Conservation (phyloP, 495 filamentous ascomycete genomes). For the Arthonia radiata region DNA sequence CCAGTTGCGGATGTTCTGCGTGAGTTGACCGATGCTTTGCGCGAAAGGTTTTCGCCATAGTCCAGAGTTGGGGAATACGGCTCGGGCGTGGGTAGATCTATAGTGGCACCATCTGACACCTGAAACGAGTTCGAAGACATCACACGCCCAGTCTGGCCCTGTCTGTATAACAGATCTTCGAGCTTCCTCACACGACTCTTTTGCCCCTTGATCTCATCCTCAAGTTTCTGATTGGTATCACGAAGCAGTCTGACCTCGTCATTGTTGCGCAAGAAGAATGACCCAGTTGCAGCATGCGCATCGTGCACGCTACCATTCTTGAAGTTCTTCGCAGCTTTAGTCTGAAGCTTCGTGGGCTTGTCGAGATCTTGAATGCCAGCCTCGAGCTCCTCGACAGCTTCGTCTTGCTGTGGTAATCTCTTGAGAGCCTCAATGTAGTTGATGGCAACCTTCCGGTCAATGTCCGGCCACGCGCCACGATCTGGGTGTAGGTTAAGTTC, state of each 20-base stretch:
- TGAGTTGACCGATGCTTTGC: conserved; percentile 39
- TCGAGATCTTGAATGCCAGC: conserved; percentile 36
- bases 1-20: conserved; percentile 43
- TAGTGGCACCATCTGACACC: conserved; percentile 6
- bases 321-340: conserved; percentile 68
- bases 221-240: conserved; percentile 53
- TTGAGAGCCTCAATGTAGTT: conserved; percentile 26
- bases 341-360: conserved; percentile 49
- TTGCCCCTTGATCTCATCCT: conserved; percentile 62
- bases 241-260: conserved; percentile 49
- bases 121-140: conserved; percentile 15
- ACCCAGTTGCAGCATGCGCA: conserved; percentile 47
- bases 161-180: conserved; percentile 79
- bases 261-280: conserved; percentile 55
- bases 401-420: no score
- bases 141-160: conserved; percentile 39
- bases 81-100: conserved; percentile 24
- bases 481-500: conserved; percentile 71
- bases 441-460: conserved; percentile 29
- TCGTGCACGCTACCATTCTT: conserved; percentile 92
- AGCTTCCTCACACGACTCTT: conserved; percentile 79
- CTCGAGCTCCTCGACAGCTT: conserved; percentile 11
- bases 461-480: conserved; percentile 49
- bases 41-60: conserved; percentile 26
- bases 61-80: conserved; percentile 8